These are phyloP conservation scores for Mycena indigotica DNA, from an alignment of 768 basidiomycete species.

Conservation along the genomic window DNA sequence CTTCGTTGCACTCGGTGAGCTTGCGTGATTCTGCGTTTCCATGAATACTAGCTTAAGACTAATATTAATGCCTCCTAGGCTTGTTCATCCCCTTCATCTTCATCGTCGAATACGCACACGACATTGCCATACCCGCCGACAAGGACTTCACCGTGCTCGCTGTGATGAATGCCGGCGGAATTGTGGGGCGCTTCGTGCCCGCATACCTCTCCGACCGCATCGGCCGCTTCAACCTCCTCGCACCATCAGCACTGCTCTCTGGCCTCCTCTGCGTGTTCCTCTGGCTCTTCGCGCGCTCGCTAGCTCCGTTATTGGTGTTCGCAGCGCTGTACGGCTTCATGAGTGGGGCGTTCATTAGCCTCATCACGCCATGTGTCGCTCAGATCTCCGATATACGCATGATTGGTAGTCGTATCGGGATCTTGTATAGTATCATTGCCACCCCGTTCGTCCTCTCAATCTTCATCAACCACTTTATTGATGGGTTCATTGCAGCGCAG, in stretches of 20 bases:
- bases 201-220: slow-evolving; percentile 64
- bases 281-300: slow-evolving; percentile 52
- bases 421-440: slow-evolving; percentile 65
- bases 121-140: slow-evolving; percentile 39
- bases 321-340: slow-evolving; percentile 62
- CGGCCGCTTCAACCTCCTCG: slow-evolving; percentile 69
- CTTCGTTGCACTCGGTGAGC: slow-evolving; percentile 62
- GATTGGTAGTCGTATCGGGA: slow-evolving; percentile 65
- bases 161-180: slow-evolving; percentile 68
- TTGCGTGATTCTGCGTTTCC: background rate
- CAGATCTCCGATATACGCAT: slow-evolving; percentile 62
- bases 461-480: background rate
- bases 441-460: slow-evolving; percentile 60
- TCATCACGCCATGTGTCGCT: slow-evolving; percentile 67
- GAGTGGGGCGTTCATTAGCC: slow-evolving; percentile 68
- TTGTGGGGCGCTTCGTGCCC: slow-evolving; percentile 65
- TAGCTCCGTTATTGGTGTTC: slow-evolving; percentile 50
- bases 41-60: background rate
- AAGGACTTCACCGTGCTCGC: slow-evolving; percentile 60
- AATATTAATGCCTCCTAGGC: slow-evolving; percentile 38
- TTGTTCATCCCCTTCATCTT: slow-evolving; percentile 75
- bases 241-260: slow-evolving; percentile 61
- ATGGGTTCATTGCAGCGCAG: slow-evolving; percentile 45
- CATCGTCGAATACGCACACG: slow-evolving; percentile 60
- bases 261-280: slow-evolving; percentile 60